Evolutionary conservation across 192 early-diverging fungal species (phyloP).

Genomic region (Polychytrium aggregatum): DNA sequence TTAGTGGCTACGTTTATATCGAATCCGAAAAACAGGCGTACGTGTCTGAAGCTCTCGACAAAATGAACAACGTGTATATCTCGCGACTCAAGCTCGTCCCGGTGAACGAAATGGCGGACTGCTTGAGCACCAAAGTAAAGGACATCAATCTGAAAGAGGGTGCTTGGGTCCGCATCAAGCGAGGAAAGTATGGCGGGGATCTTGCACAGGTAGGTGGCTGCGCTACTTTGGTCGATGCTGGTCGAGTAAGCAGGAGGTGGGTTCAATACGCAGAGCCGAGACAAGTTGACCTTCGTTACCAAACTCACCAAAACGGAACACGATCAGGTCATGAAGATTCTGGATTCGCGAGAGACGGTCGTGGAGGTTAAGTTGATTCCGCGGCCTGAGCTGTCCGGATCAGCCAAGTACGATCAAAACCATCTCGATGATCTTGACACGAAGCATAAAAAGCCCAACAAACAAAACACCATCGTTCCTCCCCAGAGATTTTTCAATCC

Average conservation of each 20-base stretch:
- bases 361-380: conserved; percentile 30
- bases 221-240: background rate
- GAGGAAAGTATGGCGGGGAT: conserved; percentile 89
- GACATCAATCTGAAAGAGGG: conserved; percentile 49
- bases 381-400: no score
- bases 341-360: conserved; percentile 15
- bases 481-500: conserved; percentile 75
- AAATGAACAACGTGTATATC: conserved; percentile 63
- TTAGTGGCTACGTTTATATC: conserved; percentile 86
- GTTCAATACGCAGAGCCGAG: no score
- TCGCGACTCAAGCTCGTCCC: conserved; percentile 69
- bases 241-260: background rate
- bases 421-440: conserved; percentile 17
- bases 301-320: conserved; percentile 1
- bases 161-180: conserved; percentile 79
- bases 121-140: conserved; percentile 63
- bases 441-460: conserved; percentile 48
- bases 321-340: conserved; percentile 23
- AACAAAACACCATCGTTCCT: no score
- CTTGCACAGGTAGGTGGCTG: conserved; percentile 61
- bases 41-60: conserved; percentile 66
- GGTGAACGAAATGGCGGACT: conserved; percentile 84
- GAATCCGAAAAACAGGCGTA: conserved; percentile 71
- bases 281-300: conserved; percentile 5
- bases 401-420: background rate